Evolutionary conservation across 371 early-diverging fungal genomes (phyloP), one percentile per base, ranked within the genome.

Genomic region (Cokeromyces recurvatus): DNA sequence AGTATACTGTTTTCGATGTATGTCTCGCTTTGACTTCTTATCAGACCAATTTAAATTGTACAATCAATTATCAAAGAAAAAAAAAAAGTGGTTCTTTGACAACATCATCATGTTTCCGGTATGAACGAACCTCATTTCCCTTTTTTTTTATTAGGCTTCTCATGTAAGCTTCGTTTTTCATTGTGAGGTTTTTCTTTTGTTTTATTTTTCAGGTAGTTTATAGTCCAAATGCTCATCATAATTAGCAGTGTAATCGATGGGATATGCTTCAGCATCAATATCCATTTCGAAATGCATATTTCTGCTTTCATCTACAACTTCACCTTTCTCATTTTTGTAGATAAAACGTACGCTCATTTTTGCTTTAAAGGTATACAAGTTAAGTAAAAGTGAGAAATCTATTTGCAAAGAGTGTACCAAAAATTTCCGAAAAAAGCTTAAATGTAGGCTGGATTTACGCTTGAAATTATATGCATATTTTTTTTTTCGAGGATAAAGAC

Each of bases 281-380:
- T 48, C 32, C 41, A 49, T 41, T 17, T 49, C 14, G 42, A 41
- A 41, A 41, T 41, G 42, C 42, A 21, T 21, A 49, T 49, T 35
- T 49, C 38, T 43, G 21, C 38, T 43, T 51, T 51, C 22, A 43
- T 51, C 51, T 20, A 51, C 43, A 51, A 29, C 43, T 27, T 42
- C 37, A 29, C 38, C 51, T 51, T 51, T 43, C 27, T n/a, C 38
- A 51, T 43, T 51, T 36, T 29, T 32, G 37, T 43, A 43, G 38
- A 51, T 51, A 38, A 51, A 43, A 29, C 31, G 31, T 37, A 43
- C 16, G 23, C 29, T 38, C 43, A 51, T 51, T 41, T 41, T 32
- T 22, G 34, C 42, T n/a, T n/a, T n/a, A n/a, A n/a, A n/a, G n/a
- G 47, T n/a, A n/a, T n/a, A 3, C 4, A 32, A 34, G 32, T 40